A percentile compares a stretch with the other conserved stretches of the same genome.
Evolutionary conservation across 1,284 basidiomycete species (phyloP).

Genomic region (Melampsora medusae): DNA sequence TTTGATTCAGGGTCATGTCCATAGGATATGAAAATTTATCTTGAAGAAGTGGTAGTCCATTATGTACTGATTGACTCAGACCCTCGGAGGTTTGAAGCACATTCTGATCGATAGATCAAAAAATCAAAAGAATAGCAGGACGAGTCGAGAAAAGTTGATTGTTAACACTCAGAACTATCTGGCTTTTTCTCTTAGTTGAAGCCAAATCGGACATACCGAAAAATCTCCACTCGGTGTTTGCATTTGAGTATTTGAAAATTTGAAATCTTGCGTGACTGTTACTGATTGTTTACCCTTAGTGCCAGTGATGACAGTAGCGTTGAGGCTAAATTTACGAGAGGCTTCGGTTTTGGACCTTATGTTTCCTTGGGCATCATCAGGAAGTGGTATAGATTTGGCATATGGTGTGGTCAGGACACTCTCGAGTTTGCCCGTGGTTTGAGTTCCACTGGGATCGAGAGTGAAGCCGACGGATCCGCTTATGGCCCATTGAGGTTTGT

Average conservation of each 20-base stretch:
- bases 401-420: neutral
- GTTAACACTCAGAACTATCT: too few species aligned
- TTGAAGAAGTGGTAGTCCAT: neutral
- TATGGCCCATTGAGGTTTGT: constrained; percentile 71
- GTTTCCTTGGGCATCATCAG: neutral
- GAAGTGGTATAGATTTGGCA: neutral
- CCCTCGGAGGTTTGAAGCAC: neutral
- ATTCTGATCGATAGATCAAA: too few species aligned
- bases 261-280: too few species aligned
- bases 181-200: too few species aligned
- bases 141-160: too few species aligned
- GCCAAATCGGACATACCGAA: too few species aligned
- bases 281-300: neutral
- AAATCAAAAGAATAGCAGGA: too few species aligned
- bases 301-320: constrained; percentile 25
- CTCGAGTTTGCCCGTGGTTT: constrained; percentile 13
- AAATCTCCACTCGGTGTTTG: too few species aligned
- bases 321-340: constrained; percentile 11
- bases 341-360: constrained; percentile 8
- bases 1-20: neutral
- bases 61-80: constrained; percentile 3
- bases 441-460: constrained; percentile 52
- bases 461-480: constrained; percentile 68
- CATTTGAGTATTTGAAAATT: too few species aligned
- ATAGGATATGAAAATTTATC: constrained; percentile 31